A percentile compares a stretch with the other conserved stretches of the same genome.
These are phyloP conservation scores for Pulveroboletus ravenelii DNA, from an alignment of 768 basidiomycete genomes.

Conservation along the genomic window DNA sequence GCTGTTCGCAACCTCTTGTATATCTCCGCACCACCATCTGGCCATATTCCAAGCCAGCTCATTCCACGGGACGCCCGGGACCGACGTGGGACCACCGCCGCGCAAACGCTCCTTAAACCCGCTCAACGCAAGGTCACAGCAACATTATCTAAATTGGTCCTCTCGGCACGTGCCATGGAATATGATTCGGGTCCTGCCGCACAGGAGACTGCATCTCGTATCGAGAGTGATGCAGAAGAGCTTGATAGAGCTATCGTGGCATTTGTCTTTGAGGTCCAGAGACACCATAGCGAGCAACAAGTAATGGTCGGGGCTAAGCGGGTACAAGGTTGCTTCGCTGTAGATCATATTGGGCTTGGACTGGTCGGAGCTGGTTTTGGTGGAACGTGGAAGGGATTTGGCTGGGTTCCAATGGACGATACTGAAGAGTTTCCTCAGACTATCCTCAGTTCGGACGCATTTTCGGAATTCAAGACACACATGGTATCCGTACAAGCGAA, in stretches of 20 bases:
- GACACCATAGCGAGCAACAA: conserved; percentile 38
- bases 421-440: conserved; percentile 44
- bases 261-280: conserved; percentile 69
- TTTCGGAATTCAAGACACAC: conserved; percentile 48
- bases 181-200: conserved; percentile 67
- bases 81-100: conserved; percentile 37
- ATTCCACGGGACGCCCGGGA: conserved; percentile 49
- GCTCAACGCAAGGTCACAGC: conserved; percentile 84
- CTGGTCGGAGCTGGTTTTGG: conserved; percentile 77
- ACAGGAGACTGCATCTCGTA: conserved; percentile 60
- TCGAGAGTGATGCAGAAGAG: conserved; percentile 72
- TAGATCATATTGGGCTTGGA: conserved; percentile 65
- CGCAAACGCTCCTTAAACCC: conserved; percentile 65
- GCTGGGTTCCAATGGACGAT: conserved; percentile 61
- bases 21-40: conserved; percentile 52
- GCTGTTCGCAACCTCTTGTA: conserved; percentile 78
- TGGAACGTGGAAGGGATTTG: conserved; percentile 80
- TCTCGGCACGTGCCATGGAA: conserved; percentile 86
- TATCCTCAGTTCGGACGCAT: conserved; percentile 46
- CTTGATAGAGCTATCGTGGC: conserved; percentile 65
- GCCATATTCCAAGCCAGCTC: conserved; percentile 55
- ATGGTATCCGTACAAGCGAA: conserved; percentile 48
- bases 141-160: conserved; percentile 82
- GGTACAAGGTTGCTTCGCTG: conserved; percentile 55
- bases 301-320: conserved; percentile 40